phyloP scores from a whole-genome alignment of 257 asterid genomes.

The Fraxinus americana region DNA sequence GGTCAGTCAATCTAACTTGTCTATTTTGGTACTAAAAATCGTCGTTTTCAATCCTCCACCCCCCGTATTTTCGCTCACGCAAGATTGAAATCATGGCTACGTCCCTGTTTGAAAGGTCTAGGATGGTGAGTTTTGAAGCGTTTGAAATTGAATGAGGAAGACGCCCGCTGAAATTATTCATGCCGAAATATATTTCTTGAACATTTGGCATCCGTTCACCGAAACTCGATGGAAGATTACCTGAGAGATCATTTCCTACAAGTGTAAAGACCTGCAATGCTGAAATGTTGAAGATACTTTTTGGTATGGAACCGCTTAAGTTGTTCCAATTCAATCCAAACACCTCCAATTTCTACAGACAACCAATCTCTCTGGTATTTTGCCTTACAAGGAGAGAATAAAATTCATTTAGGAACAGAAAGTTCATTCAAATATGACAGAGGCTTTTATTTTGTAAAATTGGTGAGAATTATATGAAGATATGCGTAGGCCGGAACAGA shows the following conservation, averaged over 20 bases:
- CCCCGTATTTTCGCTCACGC: too few species aligned
- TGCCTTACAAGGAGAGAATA: constrained; percentile 20
- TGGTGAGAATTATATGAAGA: too few species aligned
- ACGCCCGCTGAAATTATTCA: constrained; percentile 24
- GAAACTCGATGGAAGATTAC: constrained; percentile 30
- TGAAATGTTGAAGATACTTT: constrained; percentile 38
- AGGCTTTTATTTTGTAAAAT: too few species aligned
- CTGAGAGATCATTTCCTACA: constrained; percentile 4
- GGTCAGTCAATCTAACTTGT: too few species aligned
- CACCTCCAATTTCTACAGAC: constrained; percentile 28
- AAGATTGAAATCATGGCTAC: too few species aligned
- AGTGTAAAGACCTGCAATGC: constrained; percentile 15
- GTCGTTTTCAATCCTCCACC: too few species aligned
- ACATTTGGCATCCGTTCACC: constrained; percentile 32
- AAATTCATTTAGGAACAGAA: neutral
- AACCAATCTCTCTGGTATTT: constrained; percentile 40
- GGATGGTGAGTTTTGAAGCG: constrained; percentile 13
- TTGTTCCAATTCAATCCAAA: neutral
- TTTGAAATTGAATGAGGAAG: constrained; percentile 32
- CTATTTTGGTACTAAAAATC: too few species aligned
- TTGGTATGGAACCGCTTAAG: constrained; percentile 10
- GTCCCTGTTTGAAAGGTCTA: neutral
- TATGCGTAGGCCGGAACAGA: too few species aligned
- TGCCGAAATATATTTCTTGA: constrained; percentile 22
- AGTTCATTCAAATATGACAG: neutral